phyloP scores from a whole-genome alignment of 306 rosid genomes.

The Cucumis hystrix region DNA sequence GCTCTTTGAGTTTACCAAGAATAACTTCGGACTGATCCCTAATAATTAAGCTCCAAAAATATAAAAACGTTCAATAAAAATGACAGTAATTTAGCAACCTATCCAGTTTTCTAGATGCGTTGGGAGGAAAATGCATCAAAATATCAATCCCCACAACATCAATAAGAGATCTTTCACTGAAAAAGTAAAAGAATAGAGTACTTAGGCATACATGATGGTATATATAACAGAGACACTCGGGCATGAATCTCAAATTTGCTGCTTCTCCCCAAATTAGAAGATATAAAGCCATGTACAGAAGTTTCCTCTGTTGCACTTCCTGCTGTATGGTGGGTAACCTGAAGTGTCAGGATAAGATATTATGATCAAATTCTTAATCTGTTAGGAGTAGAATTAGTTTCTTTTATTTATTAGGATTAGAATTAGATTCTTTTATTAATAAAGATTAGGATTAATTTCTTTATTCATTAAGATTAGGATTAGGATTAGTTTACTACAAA shows the following conservation, averaged over 20 bases:
- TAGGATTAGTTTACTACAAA: too few relatives aligned
- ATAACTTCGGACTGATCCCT: background rate
- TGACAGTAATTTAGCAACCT: background rate
- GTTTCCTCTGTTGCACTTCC: slow-evolving; percentile 96
- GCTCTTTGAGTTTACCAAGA: background rate
- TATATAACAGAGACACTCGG: slow-evolving; percentile 95
- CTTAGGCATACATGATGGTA: slow-evolving; percentile 75
- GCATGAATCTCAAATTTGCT: slow-evolving; percentile 96
- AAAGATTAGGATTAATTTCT: too few relatives aligned
- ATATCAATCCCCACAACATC: background rate
- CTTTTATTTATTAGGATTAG: too few relatives aligned
- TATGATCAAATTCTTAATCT: too few relatives aligned
- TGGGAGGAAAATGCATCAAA: background rate
- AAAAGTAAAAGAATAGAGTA: background rate
- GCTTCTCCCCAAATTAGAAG: slow-evolving; percentile 99
- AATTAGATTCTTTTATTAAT: too few relatives aligned
- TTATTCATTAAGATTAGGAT: too few relatives aligned
- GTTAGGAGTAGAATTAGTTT: too few relatives aligned
- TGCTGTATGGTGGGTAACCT: slow-evolving; percentile 99
- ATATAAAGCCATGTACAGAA: slow-evolving; percentile 90
- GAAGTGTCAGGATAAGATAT: slow-evolving; percentile 3
- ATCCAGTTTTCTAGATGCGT: background rate
- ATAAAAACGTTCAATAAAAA: background rate
- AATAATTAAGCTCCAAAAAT: background rate
- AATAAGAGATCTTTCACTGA: background rate